phyloP scores from a whole-genome alignment of 2,329 filamentous ascomycete genomes.

The Pyricularia sp. region DNA sequence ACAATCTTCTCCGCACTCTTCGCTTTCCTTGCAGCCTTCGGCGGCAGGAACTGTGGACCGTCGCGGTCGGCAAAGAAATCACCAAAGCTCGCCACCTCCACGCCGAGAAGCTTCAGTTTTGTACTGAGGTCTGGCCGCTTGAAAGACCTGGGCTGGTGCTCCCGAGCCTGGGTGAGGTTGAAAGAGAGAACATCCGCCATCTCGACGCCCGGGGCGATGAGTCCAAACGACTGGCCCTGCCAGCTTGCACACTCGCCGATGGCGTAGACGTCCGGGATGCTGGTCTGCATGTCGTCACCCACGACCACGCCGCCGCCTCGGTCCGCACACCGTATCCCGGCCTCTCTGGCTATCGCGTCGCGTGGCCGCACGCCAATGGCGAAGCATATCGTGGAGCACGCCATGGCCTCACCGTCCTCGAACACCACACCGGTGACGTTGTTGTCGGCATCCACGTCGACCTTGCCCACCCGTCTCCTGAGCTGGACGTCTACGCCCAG shows the following conservation, averaged over 20 bases:
- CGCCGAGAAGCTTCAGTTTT: constrained; percentile 80
- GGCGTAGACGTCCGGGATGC: constrained; percentile 64
- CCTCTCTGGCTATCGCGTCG: constrained; percentile 63
- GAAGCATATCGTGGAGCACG: constrained; percentile 78
- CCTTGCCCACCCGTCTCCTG: constrained; percentile 63
- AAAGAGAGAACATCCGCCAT: constrained; percentile 90
- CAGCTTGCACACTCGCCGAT: constrained; percentile 89
- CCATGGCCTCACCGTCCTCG: constrained; percentile 69
- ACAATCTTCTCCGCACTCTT: constrained; percentile 17
- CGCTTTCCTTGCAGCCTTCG: constrained; percentile 27
- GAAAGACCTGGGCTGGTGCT: constrained; percentile 60
- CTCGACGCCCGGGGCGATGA: constrained; percentile 83
- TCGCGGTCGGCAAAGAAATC: constrained; percentile 89
- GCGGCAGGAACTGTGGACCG: constrained; percentile 67
- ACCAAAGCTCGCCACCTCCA: constrained; percentile 87
- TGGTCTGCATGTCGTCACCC: constrained; percentile 59
- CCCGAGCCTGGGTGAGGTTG: constrained; percentile 77
- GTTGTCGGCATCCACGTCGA: constrained; percentile 59
- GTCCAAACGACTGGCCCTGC: constrained; percentile 76
- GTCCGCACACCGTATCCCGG: constrained; percentile 64
- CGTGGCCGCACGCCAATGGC: constrained; percentile 78
- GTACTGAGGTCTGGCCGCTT: constrained; percentile 82
- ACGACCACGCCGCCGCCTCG: constrained; percentile 71
- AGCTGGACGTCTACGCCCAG: constrained; percentile 74
- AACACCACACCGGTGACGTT: constrained; percentile 66